These are phyloP conservation scores for Rhodotorula sp. DNA, from an alignment of 1,284 basidiomycete genomes.

Conservation along the genomic window DNA sequence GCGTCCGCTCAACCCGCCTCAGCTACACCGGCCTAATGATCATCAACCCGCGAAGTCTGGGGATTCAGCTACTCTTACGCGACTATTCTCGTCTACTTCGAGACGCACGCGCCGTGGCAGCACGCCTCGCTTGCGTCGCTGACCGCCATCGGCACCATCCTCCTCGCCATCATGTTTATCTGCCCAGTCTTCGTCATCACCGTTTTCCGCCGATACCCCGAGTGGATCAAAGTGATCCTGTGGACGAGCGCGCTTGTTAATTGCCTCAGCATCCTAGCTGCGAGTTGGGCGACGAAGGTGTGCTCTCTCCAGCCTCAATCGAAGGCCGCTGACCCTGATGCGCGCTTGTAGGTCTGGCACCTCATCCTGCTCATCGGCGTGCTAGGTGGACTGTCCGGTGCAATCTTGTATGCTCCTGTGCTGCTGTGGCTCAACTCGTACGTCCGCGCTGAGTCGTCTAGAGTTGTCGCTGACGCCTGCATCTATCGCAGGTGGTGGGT, in stretches of 20 bases:
- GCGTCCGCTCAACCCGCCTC: background rate
- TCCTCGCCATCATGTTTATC: slow-evolving; percentile 32
- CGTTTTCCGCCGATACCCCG: slow-evolving; percentile 32
- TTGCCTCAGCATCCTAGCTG: slow-evolving; percentile 14
- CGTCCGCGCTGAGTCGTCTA: background rate
- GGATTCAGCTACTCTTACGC: slow-evolving; percentile 22
- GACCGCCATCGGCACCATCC: slow-evolving; percentile 23
- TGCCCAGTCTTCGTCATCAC: slow-evolving; percentile 11
- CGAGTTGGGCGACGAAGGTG: slow-evolving; percentile 31
- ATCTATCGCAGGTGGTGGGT: background rate
- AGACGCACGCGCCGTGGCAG: slow-evolving; percentile 23
- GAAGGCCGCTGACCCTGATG: background rate
- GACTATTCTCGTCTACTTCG: slow-evolving; percentile 29
- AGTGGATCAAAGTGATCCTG: slow-evolving; percentile 17
- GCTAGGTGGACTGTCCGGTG: slow-evolving; percentile 15
- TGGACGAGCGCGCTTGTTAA: slow-evolving; percentile 16
- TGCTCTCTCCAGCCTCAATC: background rate
- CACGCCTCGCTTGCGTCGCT: slow-evolving; percentile 13
- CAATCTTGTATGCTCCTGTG: slow-evolving; percentile 31
- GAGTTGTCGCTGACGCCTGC: background rate
- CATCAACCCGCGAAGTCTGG: background rate
- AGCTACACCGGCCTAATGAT: too few relatives aligned
- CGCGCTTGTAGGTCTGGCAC: slow-evolving; percentile 17
- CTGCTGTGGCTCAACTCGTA: slow-evolving; percentile 35
- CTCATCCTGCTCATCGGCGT: slow-evolving; percentile 30